Base-by-base conservation (phyloP, 1,284 basidiomycete species). In the Heterobasidion occidentale region DNA sequence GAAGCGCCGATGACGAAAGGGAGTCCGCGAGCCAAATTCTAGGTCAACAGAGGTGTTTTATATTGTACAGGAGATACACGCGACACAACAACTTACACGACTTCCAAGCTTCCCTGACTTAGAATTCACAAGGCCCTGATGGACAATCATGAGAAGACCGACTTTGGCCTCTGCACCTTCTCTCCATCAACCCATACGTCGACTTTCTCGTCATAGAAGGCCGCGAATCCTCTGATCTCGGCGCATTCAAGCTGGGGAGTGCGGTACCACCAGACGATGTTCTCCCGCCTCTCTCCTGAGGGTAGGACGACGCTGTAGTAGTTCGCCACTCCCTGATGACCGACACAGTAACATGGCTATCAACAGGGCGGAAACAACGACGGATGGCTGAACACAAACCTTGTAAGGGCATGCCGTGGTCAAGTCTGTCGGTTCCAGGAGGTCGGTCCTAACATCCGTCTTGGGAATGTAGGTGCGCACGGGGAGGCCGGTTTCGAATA, bases 131-230 rank as follows among this genome's bases (percentile, higher is more conserved):
- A 27, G 27, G 27, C 27, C 27, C 27, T 27, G 27, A 1, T 6
- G 4, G 27, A 27, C 27, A 5, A 6, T 27, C 27, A 27, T 27
- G 4, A 27, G 27, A 27, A 27, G 27, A 27, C 27, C 27, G 27
- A 27, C 49, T 54, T 46, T n/a, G 54, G 54, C 34, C 38, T 58
- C 35, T 53, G 50, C 14, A 51, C 52, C 42, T 55, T 51, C 36
- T 54, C 46, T 36, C 75, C 83, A 62, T 86, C 82, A n/a, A 87
- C 65, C 70, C 74, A 86, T 7, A 86, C 76, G 57, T 84, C 80
- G 17, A 86, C 78, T 60, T 82, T 84, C 63, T 86, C 83, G 56
- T 87, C 82, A 59, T 82, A 84, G 65, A 84, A 86, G 0, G 81
- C 77, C 3, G 80, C 69, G 56, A 75, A 75, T n/a, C 83, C 83